Evolutionary conservation across 441 rosid genomes (phyloP).

Genomic region (Populus hybrid): DNA sequence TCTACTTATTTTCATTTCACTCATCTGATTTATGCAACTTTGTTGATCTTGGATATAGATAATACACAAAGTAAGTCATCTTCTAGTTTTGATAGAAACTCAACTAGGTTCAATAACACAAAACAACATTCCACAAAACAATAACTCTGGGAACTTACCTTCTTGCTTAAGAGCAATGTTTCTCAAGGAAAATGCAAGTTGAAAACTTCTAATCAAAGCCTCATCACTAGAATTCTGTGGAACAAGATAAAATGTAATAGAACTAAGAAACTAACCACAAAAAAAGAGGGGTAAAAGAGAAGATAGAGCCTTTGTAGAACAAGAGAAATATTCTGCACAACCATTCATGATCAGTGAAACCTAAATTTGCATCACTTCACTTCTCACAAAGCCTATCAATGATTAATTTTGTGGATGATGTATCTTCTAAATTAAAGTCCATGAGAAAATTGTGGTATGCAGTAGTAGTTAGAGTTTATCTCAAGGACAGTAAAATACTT

Average conservation of each 20-base stretch:
- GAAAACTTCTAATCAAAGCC: slow-evolving; percentile 78
- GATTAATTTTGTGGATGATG: not conserved
- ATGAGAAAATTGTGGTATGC: not conserved
- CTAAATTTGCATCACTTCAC: not conserved
- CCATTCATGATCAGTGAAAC: not conserved
- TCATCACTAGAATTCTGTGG: slow-evolving; percentile 82
- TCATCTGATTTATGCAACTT: not conserved
- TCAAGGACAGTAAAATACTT: not conserved
- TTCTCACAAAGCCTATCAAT: not conserved
- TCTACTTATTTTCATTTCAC: not conserved
- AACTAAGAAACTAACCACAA: slow-evolving; percentile 11
- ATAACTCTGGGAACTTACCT: slow-evolving; percentile 38
- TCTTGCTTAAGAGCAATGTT: slow-evolving; percentile 60
- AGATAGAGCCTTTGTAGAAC: not conserved
- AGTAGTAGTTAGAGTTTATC: not conserved
- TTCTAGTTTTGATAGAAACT: not conserved
- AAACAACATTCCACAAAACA: slow-evolving; percentile 2
- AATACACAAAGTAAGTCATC: not conserved
- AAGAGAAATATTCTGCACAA: slow-evolving; percentile 3
- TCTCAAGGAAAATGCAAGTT: slow-evolving; percentile 90
- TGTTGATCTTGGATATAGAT: not conserved
- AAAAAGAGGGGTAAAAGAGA: slow-evolving; percentile 2
- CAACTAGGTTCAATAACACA: not conserved
- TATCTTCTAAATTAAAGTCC: slow-evolving; percentile 1
- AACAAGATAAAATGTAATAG: slow-evolving; percentile 18